Percentiles rank a stretch among this genome's conserved stretches.
phyloP scores from a whole-genome alignment of 108 stramenopile genomes.

The Chaetoceros tenuissimus region DNA sequence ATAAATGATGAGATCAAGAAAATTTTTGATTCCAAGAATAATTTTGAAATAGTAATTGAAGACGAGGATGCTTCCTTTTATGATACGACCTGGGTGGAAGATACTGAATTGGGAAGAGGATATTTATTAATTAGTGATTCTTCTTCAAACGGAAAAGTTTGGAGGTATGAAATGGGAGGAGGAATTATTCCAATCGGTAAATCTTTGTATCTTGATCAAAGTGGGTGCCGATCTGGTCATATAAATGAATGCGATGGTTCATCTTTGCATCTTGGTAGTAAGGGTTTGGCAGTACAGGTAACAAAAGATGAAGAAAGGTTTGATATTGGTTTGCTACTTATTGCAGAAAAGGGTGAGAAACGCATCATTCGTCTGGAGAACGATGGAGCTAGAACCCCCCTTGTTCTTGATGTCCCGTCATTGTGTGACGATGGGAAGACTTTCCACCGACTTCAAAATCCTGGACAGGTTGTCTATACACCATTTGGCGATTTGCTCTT shows the following conservation, averaged over 20 bases:
- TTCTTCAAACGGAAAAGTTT: slow-evolving; percentile 41
- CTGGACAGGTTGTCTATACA: slow-evolving; percentile 42
- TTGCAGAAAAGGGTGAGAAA: slow-evolving; percentile 71
- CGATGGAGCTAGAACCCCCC: slow-evolving; percentile 65
- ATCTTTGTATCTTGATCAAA: slow-evolving; percentile 50
- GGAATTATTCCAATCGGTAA: slow-evolving; percentile 74
- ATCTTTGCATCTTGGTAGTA: slow-evolving; percentile 26
- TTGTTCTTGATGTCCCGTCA: slow-evolving; percentile 32
- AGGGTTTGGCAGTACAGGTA: slow-evolving; percentile 41
- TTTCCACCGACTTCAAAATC: slow-evolving; percentile 24
- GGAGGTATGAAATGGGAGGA: slow-evolving; percentile 72
- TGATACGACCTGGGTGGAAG: slow-evolving; percentile 50
- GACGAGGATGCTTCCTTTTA: neutral
- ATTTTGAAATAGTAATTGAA: neutral
- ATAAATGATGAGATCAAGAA: neutral
- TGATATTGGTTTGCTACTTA: slow-evolving; percentile 22
- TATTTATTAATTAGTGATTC: slow-evolving; percentile 45
- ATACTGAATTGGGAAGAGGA: slow-evolving; percentile 58
- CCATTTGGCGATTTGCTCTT: slow-evolving; percentile 71
- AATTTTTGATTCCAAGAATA: neutral
- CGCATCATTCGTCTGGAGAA: slow-evolving; percentile 64
- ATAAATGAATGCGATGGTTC: slow-evolving; percentile 9
- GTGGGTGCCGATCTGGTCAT: slow-evolving; percentile 55
- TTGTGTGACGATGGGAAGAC: slow-evolving; percentile 1
- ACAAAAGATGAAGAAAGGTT: slow-evolving; percentile 14